Evolutionary conservation across 78 protist species (phyloP), one percentile per base, ranked within the genome.

Genomic region (Acrasis kona): DNA sequence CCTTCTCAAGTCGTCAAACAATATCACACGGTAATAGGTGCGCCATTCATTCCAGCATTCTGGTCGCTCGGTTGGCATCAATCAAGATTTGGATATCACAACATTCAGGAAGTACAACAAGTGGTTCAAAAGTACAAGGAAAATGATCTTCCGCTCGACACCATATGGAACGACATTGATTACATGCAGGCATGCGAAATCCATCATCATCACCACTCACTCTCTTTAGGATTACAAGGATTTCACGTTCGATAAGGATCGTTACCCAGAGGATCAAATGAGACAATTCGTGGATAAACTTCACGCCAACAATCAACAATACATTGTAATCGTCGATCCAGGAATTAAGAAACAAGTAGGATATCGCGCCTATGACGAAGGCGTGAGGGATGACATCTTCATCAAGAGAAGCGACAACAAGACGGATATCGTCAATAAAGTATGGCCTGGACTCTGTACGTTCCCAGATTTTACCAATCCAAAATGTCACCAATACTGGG

Each of bases 111-210:
- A 41, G 4, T 76, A 10, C 19, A 38, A 32, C 36, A 10, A 31
- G 92, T 96, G 38, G 90, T 88, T 78, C 72, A 35, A 36, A 75
- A 73, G 41, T 92, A 94, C 28, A 93, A 94, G 71, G 65, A 77
- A 32, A 70, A 90, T 70, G 80, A 87, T 75, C 84, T 97, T 39
- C 99, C 99, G 10, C 84, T 80, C 57, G 99, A 98, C 70, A 91
- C 89, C 30, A 37, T 98, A 73, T 98, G 99, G 99, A 93, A 96
- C 40, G 99, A 98, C 86, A 97, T 98, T 69, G 99, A 98, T 71
- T 98, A 98, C 84, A 97, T 99, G 12, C 84, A 97, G n/a, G n/a
- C n/a, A n/a, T n/a, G n/a, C n/a, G n/a, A n/a, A 93, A 95, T 70
- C 92, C 93, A 78, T 1, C 83, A 65, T 97, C 95, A 83, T 91